phyloP scores from a whole-genome alignment of 306 rosid species.

The Prunus campanulata region DNA sequence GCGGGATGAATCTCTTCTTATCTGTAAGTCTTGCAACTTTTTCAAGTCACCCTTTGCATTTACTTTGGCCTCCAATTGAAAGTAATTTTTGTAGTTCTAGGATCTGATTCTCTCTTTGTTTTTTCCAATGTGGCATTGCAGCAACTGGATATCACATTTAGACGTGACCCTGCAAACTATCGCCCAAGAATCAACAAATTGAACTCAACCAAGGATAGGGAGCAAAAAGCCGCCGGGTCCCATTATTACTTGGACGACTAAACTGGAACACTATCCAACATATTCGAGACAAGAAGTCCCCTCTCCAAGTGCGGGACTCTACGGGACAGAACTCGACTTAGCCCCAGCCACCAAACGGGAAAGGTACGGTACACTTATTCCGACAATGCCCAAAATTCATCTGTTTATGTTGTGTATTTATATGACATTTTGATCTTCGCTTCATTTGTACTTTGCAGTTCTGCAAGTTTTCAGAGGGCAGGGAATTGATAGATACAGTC shows the following conservation, averaged over 20 bases:
- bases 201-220: constrained; percentile 87
- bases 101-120: neutral
- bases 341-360: neutral
- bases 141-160: constrained; percentile 92
- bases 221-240: constrained; percentile 86
- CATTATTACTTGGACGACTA: constrained; percentile 84
- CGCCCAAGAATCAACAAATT: constrained; percentile 94
- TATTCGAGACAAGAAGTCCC: neutral
- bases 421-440: neutral
- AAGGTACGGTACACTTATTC: neutral
- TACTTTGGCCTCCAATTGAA: neutral
- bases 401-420: neutral
- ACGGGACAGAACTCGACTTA: neutral
- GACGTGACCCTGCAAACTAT: constrained; percentile 89
- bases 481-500: no score
- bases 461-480: no score
- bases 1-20: constrained; percentile 97
- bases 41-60: neutral
- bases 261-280: neutral
- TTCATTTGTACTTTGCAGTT: neutral
- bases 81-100: no score
- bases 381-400: neutral
- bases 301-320: neutral
- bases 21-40: constrained; percentile 57
- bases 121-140: constrained; percentile 27